Evolutionary conservation across 2,329 filamentous ascomycete species (phyloP), one percentile per base, ranked within the genome.

Genomic region (Ceratocystis colombiana): DNA sequence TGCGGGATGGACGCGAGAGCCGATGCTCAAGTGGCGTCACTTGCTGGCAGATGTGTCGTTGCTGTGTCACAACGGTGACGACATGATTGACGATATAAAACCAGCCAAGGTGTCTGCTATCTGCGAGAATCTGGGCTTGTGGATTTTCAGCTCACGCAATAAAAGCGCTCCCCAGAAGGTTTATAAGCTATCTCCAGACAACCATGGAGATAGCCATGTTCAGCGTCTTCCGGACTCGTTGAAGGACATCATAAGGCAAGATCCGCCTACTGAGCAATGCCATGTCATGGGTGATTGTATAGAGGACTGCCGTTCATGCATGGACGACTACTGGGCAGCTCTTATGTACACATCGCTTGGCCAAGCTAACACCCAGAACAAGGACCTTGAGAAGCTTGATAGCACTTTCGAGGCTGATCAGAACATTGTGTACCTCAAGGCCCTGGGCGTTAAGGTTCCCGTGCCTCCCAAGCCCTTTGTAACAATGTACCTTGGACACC

Each of bases 291-390:
- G 5, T 12, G 8, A 22, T 41, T 41, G 37, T 15, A 41, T 15
- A 12, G 37, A 66, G 48, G 64, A 30, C 44, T 50, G 41, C 50
- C 37, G 70, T 3, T 33, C 68, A 2, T 75, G 73, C 1, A 30
- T 65, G 0, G 67, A 72, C 7, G 67, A 74, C 2, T 75, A 75
- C 7, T 79, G 77, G 77, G 70, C 75, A 10, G 68, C 72, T 44
- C 33, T 65, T 30, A 57, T 48, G 25, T 64, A 64, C 33, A 64
- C 67, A 1, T 55, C 63, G 33, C 50, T 61, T 41, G 55, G 66
- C 2, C 67, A 69, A 20, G 30, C 48, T 12, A 67, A 67, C 37
- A 66, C 63, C 22, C 30, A 53, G 28, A 45, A 67, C 5, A 55
- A 63, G 41, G 66, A 68, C 30, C 28, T 61, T 10, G 53, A 63